A percentile compares a stretch with the other conserved stretches of the same genome.
These are phyloP conservation scores for Notholithocarpus densiflorus DNA, from an alignment of 306 rosid species.

Conservation along the genomic window DNA sequence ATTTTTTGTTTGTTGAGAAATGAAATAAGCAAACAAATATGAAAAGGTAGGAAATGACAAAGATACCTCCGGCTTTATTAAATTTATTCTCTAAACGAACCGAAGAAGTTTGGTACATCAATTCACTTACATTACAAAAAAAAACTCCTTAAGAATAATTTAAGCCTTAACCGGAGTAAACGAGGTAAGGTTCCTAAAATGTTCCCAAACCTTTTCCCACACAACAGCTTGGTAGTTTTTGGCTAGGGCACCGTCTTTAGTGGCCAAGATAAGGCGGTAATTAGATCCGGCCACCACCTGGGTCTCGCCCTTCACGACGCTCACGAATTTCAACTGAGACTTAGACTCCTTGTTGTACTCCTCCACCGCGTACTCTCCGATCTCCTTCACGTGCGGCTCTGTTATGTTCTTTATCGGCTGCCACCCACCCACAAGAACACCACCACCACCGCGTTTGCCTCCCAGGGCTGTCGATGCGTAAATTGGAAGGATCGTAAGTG, in stretches of 20 bases:
- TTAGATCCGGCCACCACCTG: slow-evolving; percentile 51
- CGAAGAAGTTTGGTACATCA: too few relatives aligned
- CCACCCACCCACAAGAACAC: slow-evolving; percentile 27
- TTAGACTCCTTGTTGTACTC: slow-evolving; percentile 39
- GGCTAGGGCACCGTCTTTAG: slow-evolving; percentile 7
- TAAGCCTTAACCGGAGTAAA: slow-evolving; percentile 10
- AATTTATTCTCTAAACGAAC: too few relatives aligned
- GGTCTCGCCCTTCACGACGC: slow-evolving; percentile 33
- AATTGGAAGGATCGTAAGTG: too few relatives aligned
- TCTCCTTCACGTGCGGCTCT: slow-evolving; percentile 44
- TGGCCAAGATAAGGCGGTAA: slow-evolving; percentile 40
- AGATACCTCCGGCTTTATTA: too few relatives aligned
- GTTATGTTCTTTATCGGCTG: slow-evolving; percentile 34
- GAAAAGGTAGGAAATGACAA: too few relatives aligned
- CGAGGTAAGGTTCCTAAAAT: slow-evolving; percentile 35
- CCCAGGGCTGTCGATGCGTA: too few relatives aligned
- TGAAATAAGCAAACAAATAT: too few relatives aligned
- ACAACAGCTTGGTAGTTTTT: slow-evolving; percentile 32
- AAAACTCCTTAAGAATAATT: neutral
- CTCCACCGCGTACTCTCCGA: slow-evolving; percentile 45
- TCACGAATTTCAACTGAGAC: slow-evolving; percentile 16
- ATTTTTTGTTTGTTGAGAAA: too few relatives aligned
- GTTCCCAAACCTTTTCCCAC: slow-evolving; percentile 33
- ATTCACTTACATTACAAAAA: too few relatives aligned
- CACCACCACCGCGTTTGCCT: too few relatives aligned